Evolutionary conservation across 169 alveolate genomes (phyloP).

Genomic region (Plasmodium blacklocki): DNA sequence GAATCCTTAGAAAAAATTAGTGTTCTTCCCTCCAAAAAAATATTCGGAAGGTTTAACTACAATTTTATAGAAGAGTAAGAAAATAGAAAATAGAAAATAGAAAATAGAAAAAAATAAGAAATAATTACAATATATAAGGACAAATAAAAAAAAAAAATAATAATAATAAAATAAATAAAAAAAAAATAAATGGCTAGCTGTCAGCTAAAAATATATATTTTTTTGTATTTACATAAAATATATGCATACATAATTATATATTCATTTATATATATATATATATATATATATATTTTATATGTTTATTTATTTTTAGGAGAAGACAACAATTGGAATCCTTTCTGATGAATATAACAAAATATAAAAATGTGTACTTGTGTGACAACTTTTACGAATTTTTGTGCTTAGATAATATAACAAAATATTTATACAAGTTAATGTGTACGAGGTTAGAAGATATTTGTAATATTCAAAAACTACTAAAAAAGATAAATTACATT

Average conservation of each 20-base stretch:
- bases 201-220: not conserved
- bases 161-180: not conserved
- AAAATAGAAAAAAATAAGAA: not conserved
- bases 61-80: slow-evolving; percentile 68
- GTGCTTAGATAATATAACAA: slow-evolving; percentile 44
- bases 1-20: slow-evolving; percentile 40
- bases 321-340: slow-evolving; percentile 56
- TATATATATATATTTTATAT: not conserved
- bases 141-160: not conserved
- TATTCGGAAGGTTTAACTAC: slow-evolving; percentile 56
- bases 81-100: not conserved
- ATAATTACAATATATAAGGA: no score
- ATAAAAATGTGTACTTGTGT: slow-evolving; percentile 35
- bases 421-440: slow-evolving; percentile 42
- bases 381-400: slow-evolving; percentile 50
- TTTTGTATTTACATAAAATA: not conserved
- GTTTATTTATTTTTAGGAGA: not conserved
- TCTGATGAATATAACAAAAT: slow-evolving; percentile 10
- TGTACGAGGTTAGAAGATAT: slow-evolving; percentile 18
- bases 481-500: slow-evolving; percentile 43
- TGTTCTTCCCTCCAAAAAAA: slow-evolving; percentile 44
- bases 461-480: slow-evolving; percentile 2
- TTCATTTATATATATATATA: not conserved
- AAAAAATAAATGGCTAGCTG: not conserved
- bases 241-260: not conserved